These are phyloP conservation scores for Dryadomyces quercus-mongolicae DNA, from an alignment of 2,329 filamentous ascomycete genomes.

Conservation along the genomic window DNA sequence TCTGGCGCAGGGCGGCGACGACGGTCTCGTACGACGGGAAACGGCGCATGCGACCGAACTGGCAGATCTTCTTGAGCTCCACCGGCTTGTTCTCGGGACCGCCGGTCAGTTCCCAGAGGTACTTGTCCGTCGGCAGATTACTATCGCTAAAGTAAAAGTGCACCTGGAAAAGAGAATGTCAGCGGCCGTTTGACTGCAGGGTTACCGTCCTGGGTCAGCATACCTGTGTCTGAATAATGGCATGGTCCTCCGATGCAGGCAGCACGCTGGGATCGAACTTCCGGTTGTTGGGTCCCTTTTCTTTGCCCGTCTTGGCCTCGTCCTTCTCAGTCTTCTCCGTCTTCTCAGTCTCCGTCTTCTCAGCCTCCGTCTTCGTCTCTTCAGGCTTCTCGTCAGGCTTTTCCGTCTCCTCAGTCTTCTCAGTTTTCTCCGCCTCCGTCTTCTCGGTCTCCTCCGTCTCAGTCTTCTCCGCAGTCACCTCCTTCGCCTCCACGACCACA, in stretches of 20 bases:
- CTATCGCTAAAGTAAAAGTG: conserved; percentile 94
- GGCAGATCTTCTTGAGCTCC: conserved; percentile 62
- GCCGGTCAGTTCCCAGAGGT: conserved; percentile 66
- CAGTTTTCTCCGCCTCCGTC: conserved; percentile 20
- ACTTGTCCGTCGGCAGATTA: conserved; percentile 81
- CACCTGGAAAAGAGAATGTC: conserved; percentile 43
- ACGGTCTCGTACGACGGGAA: conserved; percentile 83
- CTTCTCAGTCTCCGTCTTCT: conserved; percentile 21
- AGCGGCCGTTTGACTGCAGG: too few relatives aligned
- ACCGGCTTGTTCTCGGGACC: conserved; percentile 76
- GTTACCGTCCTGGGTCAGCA: too few relatives aligned
- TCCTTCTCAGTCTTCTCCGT: conserved; percentile 16
- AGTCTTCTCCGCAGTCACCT: conserved; percentile 12
- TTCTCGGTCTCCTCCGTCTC: conserved; percentile 19
- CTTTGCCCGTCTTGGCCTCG: conserved; percentile 3
- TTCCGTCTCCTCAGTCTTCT: conserved; percentile 14
- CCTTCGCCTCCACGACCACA: too few relatives aligned
- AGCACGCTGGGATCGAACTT: conserved; percentile 60
- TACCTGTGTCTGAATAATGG: conserved; percentile 75
- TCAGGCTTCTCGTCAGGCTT: conserved; percentile 11
- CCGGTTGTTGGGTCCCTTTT: conserved; percentile 35
- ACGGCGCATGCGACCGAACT: conserved; percentile 90
- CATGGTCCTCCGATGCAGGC: conserved; percentile 63
- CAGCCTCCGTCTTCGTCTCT: conserved; percentile 12
- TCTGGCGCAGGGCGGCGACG: conserved; percentile 70